Evolutionary conservation across 1,139 yeast species (phyloP).

Genomic region (Lodderomyces jiufengensis): DNA sequence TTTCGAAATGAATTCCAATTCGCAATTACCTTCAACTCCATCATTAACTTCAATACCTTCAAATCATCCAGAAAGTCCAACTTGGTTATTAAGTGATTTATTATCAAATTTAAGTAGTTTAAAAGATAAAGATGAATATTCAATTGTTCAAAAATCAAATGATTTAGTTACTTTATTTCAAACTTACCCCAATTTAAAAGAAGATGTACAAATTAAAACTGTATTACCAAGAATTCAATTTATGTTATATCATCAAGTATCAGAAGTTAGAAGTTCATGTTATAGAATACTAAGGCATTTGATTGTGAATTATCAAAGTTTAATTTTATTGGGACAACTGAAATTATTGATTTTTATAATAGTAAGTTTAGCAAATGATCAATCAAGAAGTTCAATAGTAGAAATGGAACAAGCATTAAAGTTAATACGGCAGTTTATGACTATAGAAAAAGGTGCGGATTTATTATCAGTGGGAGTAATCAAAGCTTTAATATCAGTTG

Average conservation of each 20-base stretch:
- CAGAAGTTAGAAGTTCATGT: conserved; percentile 72
- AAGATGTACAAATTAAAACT: conserved; percentile 61
- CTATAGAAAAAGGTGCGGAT: conserved; percentile 52
- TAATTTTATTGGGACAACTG: conserved; percentile 42
- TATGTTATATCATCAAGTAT: conserved; percentile 53
- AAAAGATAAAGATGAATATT: conserved; percentile 40
- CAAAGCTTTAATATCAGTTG: conserved; percentile 67
- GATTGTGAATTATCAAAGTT: conserved; percentile 51
- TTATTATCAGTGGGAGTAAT: conserved; percentile 63
- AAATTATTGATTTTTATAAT: conserved; percentile 63
- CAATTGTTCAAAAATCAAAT: conserved; percentile 57
- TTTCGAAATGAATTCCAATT: background rate
- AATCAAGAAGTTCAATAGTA: conserved; percentile 38
- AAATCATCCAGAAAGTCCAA: conserved; percentile 28
- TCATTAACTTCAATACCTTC: background rate
- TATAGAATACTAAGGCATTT: conserved; percentile 70
- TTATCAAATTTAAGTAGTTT: conserved; percentile 23
- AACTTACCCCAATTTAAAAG: conserved; percentile 57
- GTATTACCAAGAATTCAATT: conserved; percentile 59
- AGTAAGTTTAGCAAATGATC: conserved; percentile 53
- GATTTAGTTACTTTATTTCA: conserved; percentile 57
- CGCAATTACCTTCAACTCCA: conserved; percentile 4
- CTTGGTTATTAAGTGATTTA: conserved; percentile 37
- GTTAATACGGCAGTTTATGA: conserved; percentile 60
- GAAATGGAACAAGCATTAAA: conserved; percentile 83